Conservation (phyloP, 164 flowering plant species). For the Aristolochia fimbriata region DNA sequence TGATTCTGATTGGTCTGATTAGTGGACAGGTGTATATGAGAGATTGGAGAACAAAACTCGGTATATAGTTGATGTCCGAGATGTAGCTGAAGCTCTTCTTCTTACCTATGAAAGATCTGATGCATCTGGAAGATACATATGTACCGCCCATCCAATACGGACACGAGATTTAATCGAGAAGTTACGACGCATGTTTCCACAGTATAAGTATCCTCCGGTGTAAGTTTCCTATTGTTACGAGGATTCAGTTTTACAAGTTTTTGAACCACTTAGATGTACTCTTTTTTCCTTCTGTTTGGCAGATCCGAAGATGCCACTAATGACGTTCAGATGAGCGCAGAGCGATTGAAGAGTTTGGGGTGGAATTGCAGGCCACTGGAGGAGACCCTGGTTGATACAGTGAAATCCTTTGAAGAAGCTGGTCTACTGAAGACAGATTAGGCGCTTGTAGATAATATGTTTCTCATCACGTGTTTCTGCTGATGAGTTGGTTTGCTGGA, state of each 20-base stretch:
- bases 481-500: no score
- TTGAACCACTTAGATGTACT: background rate
- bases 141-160: slow-evolving; percentile 17
- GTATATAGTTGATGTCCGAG: slow-evolving; percentile 44
- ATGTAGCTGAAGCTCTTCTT: slow-evolving; percentile 42
- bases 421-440: slow-evolving; percentile 18
- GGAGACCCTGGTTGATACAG: slow-evolving; percentile 35
- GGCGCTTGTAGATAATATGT: background rate
- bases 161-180: slow-evolving; percentile 26
- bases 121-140: slow-evolving; percentile 56
- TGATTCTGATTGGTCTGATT: background rate
- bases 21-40: slow-evolving; percentile 20
- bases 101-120: slow-evolving; percentile 38
- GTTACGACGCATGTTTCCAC: slow-evolving; percentile 35
- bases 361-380: slow-evolving; percentile 41
- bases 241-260: background rate
- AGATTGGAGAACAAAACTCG: slow-evolving; percentile 18
- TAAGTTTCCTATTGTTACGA: background rate
- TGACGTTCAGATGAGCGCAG: slow-evolving; percentile 7
- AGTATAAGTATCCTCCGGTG: slow-evolving; percentile 32
- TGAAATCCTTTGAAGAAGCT: slow-evolving; percentile 19
- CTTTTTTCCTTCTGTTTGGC: background rate
- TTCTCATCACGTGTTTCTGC: background rate
- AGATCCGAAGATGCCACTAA: background rate
- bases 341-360: slow-evolving; percentile 33